Evolutionary conservation across 2,329 filamentous ascomycete species (phyloP).

Genomic region (Endothia cerciana): DNA sequence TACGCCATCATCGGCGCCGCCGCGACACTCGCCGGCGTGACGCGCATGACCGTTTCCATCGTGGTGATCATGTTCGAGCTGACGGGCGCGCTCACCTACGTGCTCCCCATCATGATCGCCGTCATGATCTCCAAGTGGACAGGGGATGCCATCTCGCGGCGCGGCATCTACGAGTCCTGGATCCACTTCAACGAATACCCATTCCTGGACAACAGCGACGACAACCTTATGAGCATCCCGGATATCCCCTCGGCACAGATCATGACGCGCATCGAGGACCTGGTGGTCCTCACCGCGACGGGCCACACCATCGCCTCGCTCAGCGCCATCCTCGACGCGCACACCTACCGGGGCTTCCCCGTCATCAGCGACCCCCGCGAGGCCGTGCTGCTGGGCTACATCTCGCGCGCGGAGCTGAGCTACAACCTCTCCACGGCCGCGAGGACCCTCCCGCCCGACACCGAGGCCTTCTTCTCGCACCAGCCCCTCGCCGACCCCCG

Average conservation of each 20-base stretch:
- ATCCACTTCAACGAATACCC: conserved; percentile 96
- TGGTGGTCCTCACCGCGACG: conserved; percentile 83
- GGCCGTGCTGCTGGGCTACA: conserved; percentile 86
- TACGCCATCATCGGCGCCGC: conserved; percentile 97
- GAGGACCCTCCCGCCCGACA: conserved; percentile 65
- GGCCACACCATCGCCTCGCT: conserved; percentile 85
- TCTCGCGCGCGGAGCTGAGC: conserved; percentile 85
- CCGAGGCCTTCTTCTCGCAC: conserved; percentile 83
- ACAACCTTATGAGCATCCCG: conserved; percentile 62
- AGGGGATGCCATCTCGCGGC: conserved; percentile 88
- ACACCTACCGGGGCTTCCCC: conserved; percentile 88
- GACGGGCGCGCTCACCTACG: conserved; percentile 92
- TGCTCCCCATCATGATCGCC: conserved; percentile 97
- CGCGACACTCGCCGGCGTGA: conserved; percentile 90
- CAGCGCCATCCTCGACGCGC: conserved; percentile 68
- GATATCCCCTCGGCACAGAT: conserved; percentile 85
- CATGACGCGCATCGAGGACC: conserved; percentile 91
- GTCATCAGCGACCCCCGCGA: conserved; percentile 79
- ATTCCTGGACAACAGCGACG: conserved; percentile 90
- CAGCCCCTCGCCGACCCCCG: conserved; percentile 79
- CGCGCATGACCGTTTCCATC: conserved; percentile 95
- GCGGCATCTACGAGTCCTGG: conserved; percentile 97
- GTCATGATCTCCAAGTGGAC: conserved; percentile 99
- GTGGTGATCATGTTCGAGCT: conserved; percentile 99
- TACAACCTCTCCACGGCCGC: conserved; percentile 74